These are phyloP conservation scores for Geranium brycei DNA, from an alignment of 345 rosid genomes.

Conservation along the genomic window DNA sequence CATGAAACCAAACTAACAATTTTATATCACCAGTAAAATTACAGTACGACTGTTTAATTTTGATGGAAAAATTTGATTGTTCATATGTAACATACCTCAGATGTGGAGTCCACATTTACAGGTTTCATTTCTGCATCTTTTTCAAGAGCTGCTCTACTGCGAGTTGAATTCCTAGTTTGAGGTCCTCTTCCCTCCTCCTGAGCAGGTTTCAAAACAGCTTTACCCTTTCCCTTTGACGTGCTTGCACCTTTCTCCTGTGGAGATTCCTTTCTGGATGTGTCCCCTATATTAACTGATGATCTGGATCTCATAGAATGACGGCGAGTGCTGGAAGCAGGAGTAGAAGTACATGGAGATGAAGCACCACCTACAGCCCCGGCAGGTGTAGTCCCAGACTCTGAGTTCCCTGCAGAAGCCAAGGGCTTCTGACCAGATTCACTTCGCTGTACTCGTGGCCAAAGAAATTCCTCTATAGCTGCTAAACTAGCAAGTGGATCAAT, in stretches of 20 bases:
- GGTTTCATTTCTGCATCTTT: conserved; percentile 68
- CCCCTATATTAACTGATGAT: conserved; percentile 70
- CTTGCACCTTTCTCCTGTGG: conserved; percentile 55
- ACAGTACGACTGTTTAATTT: too few species aligned
- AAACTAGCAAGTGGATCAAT: conserved; percentile 96
- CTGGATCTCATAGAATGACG: conserved; percentile 81
- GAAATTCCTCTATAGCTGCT: conserved; percentile 92
- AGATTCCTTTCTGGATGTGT: conserved; percentile 47
- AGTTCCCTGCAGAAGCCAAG: conserved; percentile 47
- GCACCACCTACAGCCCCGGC: conserved; percentile 67
- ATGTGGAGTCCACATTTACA: conserved; percentile 60
- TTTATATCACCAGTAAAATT: too few species aligned
- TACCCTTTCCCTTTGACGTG: conserved; percentile 93
- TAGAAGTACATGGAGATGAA: conserved; percentile 62
- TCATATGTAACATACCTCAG: conserved; percentile 50
- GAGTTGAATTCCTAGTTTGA: conserved; percentile 86
- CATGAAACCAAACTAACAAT: not conserved
- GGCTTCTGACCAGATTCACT: conserved; percentile 73
- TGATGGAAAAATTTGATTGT: not conserved
- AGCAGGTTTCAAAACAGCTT: conserved; percentile 78
- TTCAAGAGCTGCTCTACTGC: conserved; percentile 70
- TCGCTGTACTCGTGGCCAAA: conserved; percentile 94
- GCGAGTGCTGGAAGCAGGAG: conserved; percentile 54
- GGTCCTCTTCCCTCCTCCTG: conserved; percentile 78
- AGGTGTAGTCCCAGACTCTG: conserved; percentile 46